These are phyloP conservation scores for Batrachochytrium dendrobatidis DNA, from an alignment of 371 early-diverging fungal species.

Conservation along the genomic window DNA sequence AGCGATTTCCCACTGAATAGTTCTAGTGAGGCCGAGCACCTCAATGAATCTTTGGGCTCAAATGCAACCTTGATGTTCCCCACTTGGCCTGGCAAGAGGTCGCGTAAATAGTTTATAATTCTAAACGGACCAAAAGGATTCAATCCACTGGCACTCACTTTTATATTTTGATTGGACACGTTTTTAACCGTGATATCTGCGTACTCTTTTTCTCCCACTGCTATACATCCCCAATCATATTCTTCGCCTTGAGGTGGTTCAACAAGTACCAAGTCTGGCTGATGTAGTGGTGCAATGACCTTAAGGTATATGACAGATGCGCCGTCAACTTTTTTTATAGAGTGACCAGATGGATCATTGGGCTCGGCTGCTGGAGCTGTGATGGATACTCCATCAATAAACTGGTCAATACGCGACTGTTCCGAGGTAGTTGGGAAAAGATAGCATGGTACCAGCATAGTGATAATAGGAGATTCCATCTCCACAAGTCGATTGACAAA, in stretches of 20 bases:
- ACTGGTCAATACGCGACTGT: neutral
- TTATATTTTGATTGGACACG: neutral
- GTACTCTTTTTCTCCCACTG: conserved; percentile 1
- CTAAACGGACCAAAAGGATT: conserved; percentile 17
- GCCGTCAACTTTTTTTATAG: neutral
- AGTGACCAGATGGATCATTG: neutral
- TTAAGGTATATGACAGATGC: conserved; percentile 10
- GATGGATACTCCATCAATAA: neutral
- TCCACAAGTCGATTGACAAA: neutral
- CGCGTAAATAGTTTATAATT: conserved; percentile 8
- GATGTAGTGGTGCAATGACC: conserved; percentile 17
- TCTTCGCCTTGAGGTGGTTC: too few relatives aligned
- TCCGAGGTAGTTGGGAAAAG: neutral
- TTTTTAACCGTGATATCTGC: conserved; percentile 14
- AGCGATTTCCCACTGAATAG: conserved; percentile 5
- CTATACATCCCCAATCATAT: too few relatives aligned
- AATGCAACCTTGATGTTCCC: conserved; percentile 14
- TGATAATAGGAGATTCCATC: neutral
- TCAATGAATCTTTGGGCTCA: conserved; percentile 8
- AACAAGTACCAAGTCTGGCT: conserved; percentile 17
- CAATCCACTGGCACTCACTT: conserved; percentile 7
- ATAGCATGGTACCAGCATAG: conserved; percentile 3
- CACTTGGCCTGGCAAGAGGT: conserved; percentile 5
- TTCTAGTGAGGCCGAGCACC: conserved; percentile 9
- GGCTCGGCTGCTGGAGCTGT: conserved; percentile 3